phyloP scores from a whole-genome alignment of 2,329 filamentous ascomycete species.

The Endoconidiophora laricicola region DNA sequence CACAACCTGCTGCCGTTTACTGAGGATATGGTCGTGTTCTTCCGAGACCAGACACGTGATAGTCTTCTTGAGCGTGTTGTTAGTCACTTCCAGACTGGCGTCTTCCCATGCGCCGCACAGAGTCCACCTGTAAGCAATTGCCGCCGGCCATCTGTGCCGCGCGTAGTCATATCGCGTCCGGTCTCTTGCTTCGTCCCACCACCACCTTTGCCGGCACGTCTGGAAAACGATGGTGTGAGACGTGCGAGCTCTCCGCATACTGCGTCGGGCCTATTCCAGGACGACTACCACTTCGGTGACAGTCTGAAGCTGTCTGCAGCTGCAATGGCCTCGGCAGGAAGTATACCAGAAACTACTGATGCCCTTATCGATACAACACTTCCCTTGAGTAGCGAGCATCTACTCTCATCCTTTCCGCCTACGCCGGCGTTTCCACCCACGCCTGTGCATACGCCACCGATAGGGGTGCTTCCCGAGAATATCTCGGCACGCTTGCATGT shows the following conservation, averaged over 20 bases:
- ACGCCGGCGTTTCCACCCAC: neutral
- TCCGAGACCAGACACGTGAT: constrained; percentile 29
- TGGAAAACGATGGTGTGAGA: neutral
- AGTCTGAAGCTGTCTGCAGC: neutral
- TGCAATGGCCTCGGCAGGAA: too few relatives aligned
- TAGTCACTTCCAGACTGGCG: constrained; percentile 27
- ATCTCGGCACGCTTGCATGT: constrained; percentile 16
- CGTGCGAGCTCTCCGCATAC: constrained; percentile 10
- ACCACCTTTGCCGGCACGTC: neutral
- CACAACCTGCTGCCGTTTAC: constrained; percentile 32
- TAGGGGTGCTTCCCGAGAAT: constrained; percentile 6
- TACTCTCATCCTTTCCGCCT: constrained; percentile 11
- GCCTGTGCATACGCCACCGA: constrained; percentile 7
- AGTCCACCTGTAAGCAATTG: neutral
- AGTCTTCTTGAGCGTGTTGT: constrained; percentile 30
- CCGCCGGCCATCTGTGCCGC: constrained; percentile 9
- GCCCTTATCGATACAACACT: neutral
- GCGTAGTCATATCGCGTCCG: constrained; percentile 10
- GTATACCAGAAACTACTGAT: neutral
- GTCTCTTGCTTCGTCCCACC: constrained; percentile 4
- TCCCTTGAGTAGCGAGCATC: constrained; percentile 7
- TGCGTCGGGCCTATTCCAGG: neutral
- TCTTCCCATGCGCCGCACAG: constrained; percentile 17
- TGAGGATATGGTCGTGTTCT: constrained; percentile 40
- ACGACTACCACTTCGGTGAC: constrained; percentile 6